Base-by-base conservation (phyloP, 2,329 filamentous ascomycete genomes). In the Mollisiaceae sp. region DNA sequence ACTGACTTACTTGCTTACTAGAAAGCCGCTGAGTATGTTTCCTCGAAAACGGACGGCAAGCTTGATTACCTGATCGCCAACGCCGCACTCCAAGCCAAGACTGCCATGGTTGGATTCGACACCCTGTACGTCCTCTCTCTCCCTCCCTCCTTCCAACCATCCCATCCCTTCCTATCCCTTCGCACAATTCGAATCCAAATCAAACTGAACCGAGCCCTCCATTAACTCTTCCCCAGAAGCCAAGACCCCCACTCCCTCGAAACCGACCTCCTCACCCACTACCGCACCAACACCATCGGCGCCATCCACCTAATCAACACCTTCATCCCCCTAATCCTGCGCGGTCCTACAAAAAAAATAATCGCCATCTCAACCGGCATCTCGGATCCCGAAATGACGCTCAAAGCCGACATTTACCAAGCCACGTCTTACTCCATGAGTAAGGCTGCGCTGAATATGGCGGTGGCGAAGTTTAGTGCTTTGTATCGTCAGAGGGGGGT, bases 21-120 rank as follows among this genome's bases (percentile, higher is more conserved):
- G 64, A 67, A 67, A 65, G 71, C 74, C 50, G 70, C 70, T 20
- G 59, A 67, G 36, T 62, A 69, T 50, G 70, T 73, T 4, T 66
- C 76, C 15, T 70, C 73, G n/a, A 77, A 79, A n/a, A 78, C 77
- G 0, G 75, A 76, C 3, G 78, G 78, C 14, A 72, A 74, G 58
- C 67, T 87, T 6, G 85, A 87, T 72, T 83, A 83, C 65, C 71
- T 87, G 6, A 82, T 87, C 35, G 80, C 79, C 60, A 87, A 87
- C 60, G 85, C 77, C 0, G 84, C 72, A 20, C 1, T 69, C 75
- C 4, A 65, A 80, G 14, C 1, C 18, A 69, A 0, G 27, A 77
- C 77, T 35, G 70, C 66, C 3, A 75, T 67, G 60, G 73, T 73
- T 14, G 61, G 73, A 1, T 74, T 85, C n/a, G 74, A 76, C 14